Base-by-base conservation (phyloP, 2,329 filamentous ascomycete genomes). In the Neopestalotiopsis sp. region DNA sequence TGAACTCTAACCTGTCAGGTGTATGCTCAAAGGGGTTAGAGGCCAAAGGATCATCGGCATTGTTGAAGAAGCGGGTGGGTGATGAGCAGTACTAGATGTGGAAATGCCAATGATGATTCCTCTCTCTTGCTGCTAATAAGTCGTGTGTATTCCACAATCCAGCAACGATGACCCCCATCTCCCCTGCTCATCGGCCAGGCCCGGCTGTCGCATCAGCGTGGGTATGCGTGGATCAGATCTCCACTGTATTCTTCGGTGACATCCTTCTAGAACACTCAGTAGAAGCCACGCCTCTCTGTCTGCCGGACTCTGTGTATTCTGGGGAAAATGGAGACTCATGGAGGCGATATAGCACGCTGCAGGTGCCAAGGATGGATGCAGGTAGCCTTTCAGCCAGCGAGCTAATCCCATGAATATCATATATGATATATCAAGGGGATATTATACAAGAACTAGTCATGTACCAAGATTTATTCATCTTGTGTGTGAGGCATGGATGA, bases 231-330 rank as follows among this genome's bases (percentile, higher is more conserved):
- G 49, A 24, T 32, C 58, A 10, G 9, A 13, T 34, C 65, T 32
- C 45, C 61, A 66, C 38, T 17, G 34, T 28, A 24, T 42, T 61
- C 57, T 67, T 66, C 64, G 17, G 53, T 67, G 65, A 34, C 65
- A 67, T 67, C 65, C 65, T 67, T 67, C 65, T 67, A 67, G 65
- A 67, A 67, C 24, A 49, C 28, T 34, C 20, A 61, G 45, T 45
- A 53, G 56, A 67, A 67, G 34, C 24, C 28, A 40, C 24, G 53
- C 59, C 30, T 66, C 40, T 66, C 14, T 58, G 49, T 56, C 63
- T 66, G 63, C 45, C 63, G 63, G 20, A 56, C n/a, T 42, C 45
- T 53, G 57, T 61, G 42, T 17, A 67, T 34, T 38, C 30, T 67
- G 65, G 65, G 65, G 40, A 67, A 61, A 59, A 17, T 20, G 57